phyloP scores from a whole-genome alignment of 139 green algal genomes.

The Asterochloris sp. region DNA sequence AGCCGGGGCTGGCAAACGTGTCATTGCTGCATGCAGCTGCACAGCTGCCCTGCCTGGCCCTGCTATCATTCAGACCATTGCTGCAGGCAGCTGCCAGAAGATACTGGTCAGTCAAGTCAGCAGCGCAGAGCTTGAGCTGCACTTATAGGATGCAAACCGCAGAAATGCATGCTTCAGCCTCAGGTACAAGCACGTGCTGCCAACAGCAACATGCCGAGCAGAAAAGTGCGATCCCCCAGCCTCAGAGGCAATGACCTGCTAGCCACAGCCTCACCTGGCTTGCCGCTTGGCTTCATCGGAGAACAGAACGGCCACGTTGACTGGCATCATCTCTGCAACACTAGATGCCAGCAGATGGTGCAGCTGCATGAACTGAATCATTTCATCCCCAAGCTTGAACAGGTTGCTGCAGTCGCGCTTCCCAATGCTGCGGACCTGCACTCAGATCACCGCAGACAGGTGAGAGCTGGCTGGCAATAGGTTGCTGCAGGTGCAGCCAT shows the following conservation, averaged over 20 bases:
- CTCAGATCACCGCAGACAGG: too few relatives aligned
- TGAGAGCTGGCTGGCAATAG: too few relatives aligned
- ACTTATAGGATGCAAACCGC: too few relatives aligned
- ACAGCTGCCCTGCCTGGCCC: neutral
- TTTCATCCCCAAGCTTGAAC: slow-evolving; percentile 37
- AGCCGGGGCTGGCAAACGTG: too few relatives aligned
- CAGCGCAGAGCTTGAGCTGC: neutral
- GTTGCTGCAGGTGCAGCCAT: too few relatives aligned
- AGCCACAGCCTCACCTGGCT: slow-evolving; percentile 19
- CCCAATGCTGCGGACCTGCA: slow-evolving; percentile 39
- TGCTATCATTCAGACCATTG: neutral
- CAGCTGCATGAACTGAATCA: slow-evolving; percentile 40
- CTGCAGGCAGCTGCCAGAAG: neutral
- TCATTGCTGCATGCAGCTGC: too few relatives aligned
- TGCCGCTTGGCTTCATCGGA: slow-evolving; percentile 46
- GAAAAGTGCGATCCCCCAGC: too few relatives aligned
- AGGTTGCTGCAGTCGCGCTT: slow-evolving; percentile 31
- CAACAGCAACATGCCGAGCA: too few relatives aligned
- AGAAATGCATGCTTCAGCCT: too few relatives aligned
- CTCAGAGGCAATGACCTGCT: neutral
- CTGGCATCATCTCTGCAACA: slow-evolving; percentile 41
- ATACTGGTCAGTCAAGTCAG: neutral
- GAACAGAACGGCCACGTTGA: slow-evolving; percentile 38
- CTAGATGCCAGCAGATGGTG: slow-evolving; percentile 30
- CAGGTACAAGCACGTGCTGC: too few relatives aligned